Evolutionary conservation across 2,329 filamentous ascomycete genomes (phyloP).

Genomic region (Beauveria australis): DNA sequence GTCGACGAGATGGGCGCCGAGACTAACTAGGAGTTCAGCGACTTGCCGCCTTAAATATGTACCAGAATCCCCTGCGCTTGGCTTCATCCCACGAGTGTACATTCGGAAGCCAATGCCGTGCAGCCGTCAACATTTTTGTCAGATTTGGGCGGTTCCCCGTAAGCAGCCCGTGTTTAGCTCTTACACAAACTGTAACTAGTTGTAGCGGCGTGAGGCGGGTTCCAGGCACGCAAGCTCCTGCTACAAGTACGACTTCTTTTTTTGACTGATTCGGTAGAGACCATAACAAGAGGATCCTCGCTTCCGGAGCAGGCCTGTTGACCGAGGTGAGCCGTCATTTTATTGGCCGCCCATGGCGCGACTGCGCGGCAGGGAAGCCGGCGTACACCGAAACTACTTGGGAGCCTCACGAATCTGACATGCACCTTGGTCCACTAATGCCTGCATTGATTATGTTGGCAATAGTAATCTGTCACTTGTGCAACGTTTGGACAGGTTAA

Average conservation of each 20-base stretch:
- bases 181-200: neutral
- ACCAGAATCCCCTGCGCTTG: neutral
- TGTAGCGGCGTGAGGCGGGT: neutral
- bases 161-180: constrained; percentile 7
- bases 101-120: neutral
- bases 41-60: neutral
- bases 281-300: neutral
- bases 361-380: neutral
- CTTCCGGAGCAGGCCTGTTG: neutral
- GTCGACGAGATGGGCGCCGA: neutral
- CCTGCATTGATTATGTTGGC: neutral
- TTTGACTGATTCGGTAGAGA: neutral
- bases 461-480: neutral
- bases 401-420: constrained; percentile 1
- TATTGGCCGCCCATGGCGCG: constrained; percentile 1
- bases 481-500: too few relatives aligned
- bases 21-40: constrained; percentile 6
- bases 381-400: constrained; percentile 1
- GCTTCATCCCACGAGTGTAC: neutral
- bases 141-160: constrained; percentile 5
- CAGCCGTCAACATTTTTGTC: neutral
- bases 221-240: neutral
- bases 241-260: neutral
- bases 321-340: neutral
- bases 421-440: constrained; percentile 3